These are phyloP conservation scores for Fusarium armeniacum DNA, from an alignment of 2,329 filamentous ascomycete species.

Conservation along the genomic window DNA sequence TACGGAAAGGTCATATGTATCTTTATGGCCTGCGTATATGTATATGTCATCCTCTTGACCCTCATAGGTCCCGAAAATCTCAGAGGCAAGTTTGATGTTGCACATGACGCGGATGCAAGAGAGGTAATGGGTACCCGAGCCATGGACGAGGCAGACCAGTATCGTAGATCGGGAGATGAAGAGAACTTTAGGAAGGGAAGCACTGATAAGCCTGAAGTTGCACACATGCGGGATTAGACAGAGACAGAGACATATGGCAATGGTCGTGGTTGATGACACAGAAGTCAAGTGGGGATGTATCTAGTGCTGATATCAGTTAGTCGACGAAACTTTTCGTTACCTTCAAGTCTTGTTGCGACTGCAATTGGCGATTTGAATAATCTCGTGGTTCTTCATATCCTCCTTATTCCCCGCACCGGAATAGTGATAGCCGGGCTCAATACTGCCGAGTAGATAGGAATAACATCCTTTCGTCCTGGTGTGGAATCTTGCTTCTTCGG, in stretches of 20 bases:
- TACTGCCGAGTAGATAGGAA: not conserved
- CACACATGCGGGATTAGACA: constrained; percentile 26
- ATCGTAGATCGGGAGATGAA: constrained; percentile 32
- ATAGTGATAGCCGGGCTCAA: constrained; percentile 12
- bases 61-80: constrained; percentile 72
- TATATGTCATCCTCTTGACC: constrained; percentile 71
- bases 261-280: not conserved
- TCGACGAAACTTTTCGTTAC: too few relatives aligned
- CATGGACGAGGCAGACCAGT: constrained; percentile 40
- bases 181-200: constrained; percentile 32
- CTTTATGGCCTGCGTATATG: constrained; percentile 89
- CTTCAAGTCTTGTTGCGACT: not conserved
- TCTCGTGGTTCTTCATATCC: constrained; percentile 3
- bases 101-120: constrained; percentile 63
- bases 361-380: not conserved
- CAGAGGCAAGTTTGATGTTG: constrained; percentile 65
- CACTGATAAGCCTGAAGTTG: constrained; percentile 30
- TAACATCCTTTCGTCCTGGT: not conserved
- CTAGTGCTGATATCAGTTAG: not conserved
- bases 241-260: not conserved
- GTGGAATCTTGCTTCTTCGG: constrained; percentile 10
- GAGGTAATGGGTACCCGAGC: constrained; percentile 61
- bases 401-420: constrained; percentile 15
- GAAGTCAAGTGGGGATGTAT: not conserved
- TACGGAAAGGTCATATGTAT: constrained; percentile 91